phyloP scores from a whole-genome alignment of 805 yeast species.

The Saccharomycopsis olivae region DNA sequence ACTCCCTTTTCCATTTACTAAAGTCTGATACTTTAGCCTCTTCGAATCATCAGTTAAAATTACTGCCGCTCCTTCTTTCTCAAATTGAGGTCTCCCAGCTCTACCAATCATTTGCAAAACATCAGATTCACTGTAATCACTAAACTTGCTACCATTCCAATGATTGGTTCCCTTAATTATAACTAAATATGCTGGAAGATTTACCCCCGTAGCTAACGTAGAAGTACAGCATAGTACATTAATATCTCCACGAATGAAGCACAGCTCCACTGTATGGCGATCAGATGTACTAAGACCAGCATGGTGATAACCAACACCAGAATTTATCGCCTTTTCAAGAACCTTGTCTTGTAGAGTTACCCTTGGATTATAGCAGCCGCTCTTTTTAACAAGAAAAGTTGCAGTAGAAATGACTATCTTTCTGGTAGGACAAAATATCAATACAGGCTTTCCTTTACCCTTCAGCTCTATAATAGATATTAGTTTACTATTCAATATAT shows the following conservation, averaged over 20 bases:
- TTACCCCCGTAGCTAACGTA: constrained; percentile 51
- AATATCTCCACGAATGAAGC: constrained; percentile 33
- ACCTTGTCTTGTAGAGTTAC: constrained; percentile 8
- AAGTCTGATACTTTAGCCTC: constrained; percentile 29
- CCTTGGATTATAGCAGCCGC: too few relatives aligned
- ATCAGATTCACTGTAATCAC: constrained; percentile 46
- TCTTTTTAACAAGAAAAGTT: constrained; percentile 26
- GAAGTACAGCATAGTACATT: constrained; percentile 45
- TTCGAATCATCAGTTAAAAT: constrained; percentile 33
- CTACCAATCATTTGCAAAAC: constrained; percentile 55
- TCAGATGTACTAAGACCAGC: constrained; percentile 45
- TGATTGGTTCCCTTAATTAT: constrained; percentile 53
- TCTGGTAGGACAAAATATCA: constrained; percentile 46
- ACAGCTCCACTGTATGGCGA: constrained; percentile 34
- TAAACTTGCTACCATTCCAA: constrained; percentile 39
- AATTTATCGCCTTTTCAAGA: constrained; percentile 24
- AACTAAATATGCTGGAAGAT: constrained; percentile 50
- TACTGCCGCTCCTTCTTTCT: constrained; percentile 38
- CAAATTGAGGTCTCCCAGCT: constrained; percentile 54
- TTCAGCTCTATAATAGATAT: constrained; percentile 30
- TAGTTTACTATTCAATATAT: constrained; percentile 31
- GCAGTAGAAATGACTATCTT: constrained; percentile 38
- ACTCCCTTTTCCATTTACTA: constrained; percentile 33
- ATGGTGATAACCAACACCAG: constrained; percentile 46
- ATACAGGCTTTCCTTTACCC: constrained; percentile 32